Conservation (phyloP, 1,284 basidiomycete genomes). For the Ceratobasidium sp. region DNA sequence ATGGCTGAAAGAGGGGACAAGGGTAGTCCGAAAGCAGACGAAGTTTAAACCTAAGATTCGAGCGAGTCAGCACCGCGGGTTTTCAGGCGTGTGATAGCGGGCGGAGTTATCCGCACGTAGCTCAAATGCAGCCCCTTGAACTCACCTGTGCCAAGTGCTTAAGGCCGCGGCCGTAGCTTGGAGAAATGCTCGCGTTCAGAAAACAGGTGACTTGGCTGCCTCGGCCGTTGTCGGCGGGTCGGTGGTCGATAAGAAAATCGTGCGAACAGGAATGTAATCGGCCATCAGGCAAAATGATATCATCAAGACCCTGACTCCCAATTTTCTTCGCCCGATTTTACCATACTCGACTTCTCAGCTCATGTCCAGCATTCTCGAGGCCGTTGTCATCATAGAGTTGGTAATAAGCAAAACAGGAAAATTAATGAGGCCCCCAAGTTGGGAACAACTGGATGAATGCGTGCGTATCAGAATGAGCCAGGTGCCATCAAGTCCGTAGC, state of each 20-base stretch:
- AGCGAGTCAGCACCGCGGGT: slow-evolving; percentile 33
- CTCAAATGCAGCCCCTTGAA: neutral
- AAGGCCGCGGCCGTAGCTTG: neutral
- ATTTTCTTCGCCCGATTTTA: neutral
- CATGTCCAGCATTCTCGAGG: neutral
- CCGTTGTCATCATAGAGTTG: neutral
- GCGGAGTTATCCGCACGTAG: slow-evolving; percentile 12
- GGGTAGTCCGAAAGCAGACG: neutral
- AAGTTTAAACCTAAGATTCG: slow-evolving; percentile 20
- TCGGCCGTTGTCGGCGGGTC: neutral
- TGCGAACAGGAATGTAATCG: slow-evolving; percentile 31
- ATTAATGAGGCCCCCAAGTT: no score
- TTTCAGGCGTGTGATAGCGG: slow-evolving; percentile 33
- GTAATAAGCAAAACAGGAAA: no score
- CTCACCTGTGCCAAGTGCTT: neutral
- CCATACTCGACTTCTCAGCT: neutral
- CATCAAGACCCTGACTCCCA: neutral
- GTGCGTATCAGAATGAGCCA: no score
- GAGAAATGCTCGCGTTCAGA: neutral
- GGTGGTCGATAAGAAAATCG: slow-evolving; percentile 18
- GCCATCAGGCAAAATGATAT: slow-evolving; percentile 3
- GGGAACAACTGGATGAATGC: no score
- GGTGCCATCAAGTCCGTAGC: no score
- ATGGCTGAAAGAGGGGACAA: slow-evolving; percentile 3
- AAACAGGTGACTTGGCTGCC: neutral